A percentile compares a stretch with the other conserved stretches of the same genome.
Conservation (phyloP, 768 basidiomycete genomes). For the Boletus huronensis region DNA sequence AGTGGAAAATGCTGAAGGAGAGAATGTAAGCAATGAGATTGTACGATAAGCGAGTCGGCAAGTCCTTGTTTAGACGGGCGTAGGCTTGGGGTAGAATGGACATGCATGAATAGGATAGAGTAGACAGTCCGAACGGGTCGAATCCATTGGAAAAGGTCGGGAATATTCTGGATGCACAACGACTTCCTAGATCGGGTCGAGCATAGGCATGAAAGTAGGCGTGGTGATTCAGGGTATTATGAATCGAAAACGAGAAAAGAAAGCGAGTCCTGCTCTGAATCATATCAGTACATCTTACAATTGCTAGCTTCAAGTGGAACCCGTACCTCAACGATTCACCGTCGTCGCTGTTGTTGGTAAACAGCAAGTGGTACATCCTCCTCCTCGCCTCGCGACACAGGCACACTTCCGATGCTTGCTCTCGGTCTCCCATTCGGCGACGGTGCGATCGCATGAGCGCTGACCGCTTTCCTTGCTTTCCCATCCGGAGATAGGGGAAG, state of each 20-base stretch:
- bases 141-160: conserved; percentile 16
- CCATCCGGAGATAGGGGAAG: conserved; percentile 41
- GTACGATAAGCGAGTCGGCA: conserved; percentile 30
- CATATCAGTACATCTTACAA: conserved; percentile 5
- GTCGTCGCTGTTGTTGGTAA: conserved; percentile 73
- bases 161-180: conserved; percentile 26
- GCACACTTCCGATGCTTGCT: conserved; percentile 36
- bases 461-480: conserved; percentile 59
- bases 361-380: conserved; percentile 79
- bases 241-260: background rate
- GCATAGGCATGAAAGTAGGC: conserved; percentile 4
- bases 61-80: conserved; percentile 21
- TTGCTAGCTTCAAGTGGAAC: background rate
- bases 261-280: conserved; percentile 3
- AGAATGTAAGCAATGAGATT: conserved; percentile 29
- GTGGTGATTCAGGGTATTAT: conserved; percentile 5
- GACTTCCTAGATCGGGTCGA: conserved; percentile 24
- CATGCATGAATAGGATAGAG: conserved; percentile 24
- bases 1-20: conserved; percentile 12
- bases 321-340: conserved; percentile 26
- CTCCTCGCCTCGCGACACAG: conserved; percentile 47
- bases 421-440: conserved; percentile 38
- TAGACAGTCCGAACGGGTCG: conserved; percentile 20
- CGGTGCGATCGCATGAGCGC: conserved; percentile 55
- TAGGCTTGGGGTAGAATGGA: conserved; percentile 22